Evolutionary conservation across 345 rosid species (phyloP).

Genomic region (Boechera retrofracta): DNA sequence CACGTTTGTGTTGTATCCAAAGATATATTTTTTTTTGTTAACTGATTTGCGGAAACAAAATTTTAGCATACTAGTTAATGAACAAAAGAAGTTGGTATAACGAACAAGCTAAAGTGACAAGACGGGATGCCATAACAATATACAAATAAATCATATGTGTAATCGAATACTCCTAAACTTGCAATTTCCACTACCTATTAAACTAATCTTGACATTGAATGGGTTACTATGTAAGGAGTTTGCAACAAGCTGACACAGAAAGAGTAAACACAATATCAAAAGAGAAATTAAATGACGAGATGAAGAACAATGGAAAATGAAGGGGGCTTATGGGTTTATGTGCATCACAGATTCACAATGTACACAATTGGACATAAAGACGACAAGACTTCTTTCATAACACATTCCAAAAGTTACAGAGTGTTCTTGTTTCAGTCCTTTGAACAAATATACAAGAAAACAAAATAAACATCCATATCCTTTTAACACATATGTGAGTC

Average conservation of each 20-base stretch:
- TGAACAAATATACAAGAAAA: not conserved
- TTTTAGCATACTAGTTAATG: not conserved
- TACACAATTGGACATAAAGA: not conserved
- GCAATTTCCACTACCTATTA: not conserved
- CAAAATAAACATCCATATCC: not conserved
- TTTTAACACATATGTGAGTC: not conserved
- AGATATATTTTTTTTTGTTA: not conserved
- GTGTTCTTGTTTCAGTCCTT: conserved; percentile 2
- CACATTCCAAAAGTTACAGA: conserved; percentile 12
- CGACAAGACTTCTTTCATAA: not conserved
- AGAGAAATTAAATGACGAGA: not conserved
- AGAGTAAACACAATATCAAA: not conserved
- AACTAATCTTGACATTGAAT: not conserved
- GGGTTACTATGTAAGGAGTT: not conserved
- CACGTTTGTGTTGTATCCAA: not conserved
- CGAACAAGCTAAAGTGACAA: not conserved
- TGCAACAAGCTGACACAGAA: not conserved
- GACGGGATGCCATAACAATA: not conserved
- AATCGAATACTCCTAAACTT: not conserved
- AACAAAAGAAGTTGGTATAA: not conserved
- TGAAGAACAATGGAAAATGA: not conserved
- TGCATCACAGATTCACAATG: conserved; percentile 3
- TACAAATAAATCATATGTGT: not conserved
- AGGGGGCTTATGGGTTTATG: not conserved
- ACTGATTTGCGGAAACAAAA: not conserved